phyloP scores from a whole-genome alignment of 1,139 yeast genomes.

The Blastobotrys capitulatus region DNA sequence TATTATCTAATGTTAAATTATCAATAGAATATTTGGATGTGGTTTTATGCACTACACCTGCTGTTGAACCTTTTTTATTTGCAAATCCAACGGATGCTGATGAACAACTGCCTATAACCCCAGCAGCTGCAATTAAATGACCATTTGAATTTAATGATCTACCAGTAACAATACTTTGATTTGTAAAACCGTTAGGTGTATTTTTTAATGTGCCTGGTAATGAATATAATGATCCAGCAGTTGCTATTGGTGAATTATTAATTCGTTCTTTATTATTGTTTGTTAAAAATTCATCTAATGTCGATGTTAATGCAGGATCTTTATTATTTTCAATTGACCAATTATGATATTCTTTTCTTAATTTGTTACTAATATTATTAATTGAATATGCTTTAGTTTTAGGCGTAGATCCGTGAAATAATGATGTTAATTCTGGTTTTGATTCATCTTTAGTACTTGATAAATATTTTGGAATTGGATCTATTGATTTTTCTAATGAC shows the following conservation, averaged over 20 bases:
- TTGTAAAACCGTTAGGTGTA: slow-evolving; percentile 16
- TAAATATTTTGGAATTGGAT: slow-evolving; percentile 11
- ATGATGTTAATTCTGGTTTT: slow-evolving; percentile 9
- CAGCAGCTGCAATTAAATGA: slow-evolving; percentile 16
- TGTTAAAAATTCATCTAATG: background rate
- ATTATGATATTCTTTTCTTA: background rate
- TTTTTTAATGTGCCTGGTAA: slow-evolving; percentile 20
- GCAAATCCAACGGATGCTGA: background rate
- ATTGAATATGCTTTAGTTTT: background rate
- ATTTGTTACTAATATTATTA: too few species aligned
- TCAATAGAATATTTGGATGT: background rate
- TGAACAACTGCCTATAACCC: slow-evolving; percentile 13
- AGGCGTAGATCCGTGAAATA: slow-evolving; percentile 10
- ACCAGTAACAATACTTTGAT: slow-evolving; percentile 12
- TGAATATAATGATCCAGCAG: slow-evolving; percentile 22
- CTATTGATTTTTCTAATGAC: slow-evolving; percentile 36
- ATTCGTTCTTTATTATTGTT: background rate
- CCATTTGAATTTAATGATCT: slow-evolving; percentile 15
- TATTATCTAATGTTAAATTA: background rate
- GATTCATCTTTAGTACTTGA: background rate
- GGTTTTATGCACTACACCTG: background rate
- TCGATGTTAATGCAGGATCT: background rate
- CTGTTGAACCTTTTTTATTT: background rate
- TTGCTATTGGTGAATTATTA: slow-evolving; percentile 15
- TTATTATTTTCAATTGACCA: background rate